A percentile compares a stretch with the other conserved stretches of the same genome.
These are phyloP conservation scores for Flagelloscypha sp. DNA, from an alignment of 768 basidiomycete genomes.

Conservation along the genomic window DNA sequence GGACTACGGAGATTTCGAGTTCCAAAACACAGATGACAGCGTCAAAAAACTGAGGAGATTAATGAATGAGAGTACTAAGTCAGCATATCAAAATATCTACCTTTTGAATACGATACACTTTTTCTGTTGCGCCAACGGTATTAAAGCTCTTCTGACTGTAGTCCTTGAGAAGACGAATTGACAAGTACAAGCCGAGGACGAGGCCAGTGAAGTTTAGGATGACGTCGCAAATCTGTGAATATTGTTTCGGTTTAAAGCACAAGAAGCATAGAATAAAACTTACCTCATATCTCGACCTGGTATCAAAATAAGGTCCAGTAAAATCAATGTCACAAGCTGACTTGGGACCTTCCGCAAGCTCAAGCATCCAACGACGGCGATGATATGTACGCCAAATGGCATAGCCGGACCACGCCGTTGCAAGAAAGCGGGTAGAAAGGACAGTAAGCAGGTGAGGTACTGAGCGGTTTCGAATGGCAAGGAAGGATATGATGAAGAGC, in stretches of 20 bases:
- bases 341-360: constrained; percentile 28
- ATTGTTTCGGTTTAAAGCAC: neutral
- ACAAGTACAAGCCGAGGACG: constrained; percentile 32
- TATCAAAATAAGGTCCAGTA: constrained; percentile 35
- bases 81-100: constrained; percentile 17
- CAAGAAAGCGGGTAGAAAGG: constrained; percentile 35
- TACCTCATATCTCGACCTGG: constrained; percentile 36
- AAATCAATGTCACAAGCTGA: constrained; percentile 44
- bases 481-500: constrained; percentile 43
- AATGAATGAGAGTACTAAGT: neutral
- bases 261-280: constrained; percentile 5
- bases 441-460: constrained; percentile 50
- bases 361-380: constrained; percentile 24
- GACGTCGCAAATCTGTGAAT: constrained; percentile 38
- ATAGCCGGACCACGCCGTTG: constrained; percentile 45
- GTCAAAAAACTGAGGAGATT: constrained; percentile 37
- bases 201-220: constrained; percentile 37
- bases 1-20: constrained; percentile 42
- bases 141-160: constrained; percentile 42
- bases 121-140: constrained; percentile 43
- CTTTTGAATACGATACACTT: constrained; percentile 43
- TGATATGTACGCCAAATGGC: constrained; percentile 37
- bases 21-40: constrained; percentile 47
- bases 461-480: constrained; percentile 41
- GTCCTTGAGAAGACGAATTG: constrained; percentile 37